phyloP scores from a whole-genome alignment of 2,329 filamentous ascomycete species.

The Cladophialophora chaetospira region DNA sequence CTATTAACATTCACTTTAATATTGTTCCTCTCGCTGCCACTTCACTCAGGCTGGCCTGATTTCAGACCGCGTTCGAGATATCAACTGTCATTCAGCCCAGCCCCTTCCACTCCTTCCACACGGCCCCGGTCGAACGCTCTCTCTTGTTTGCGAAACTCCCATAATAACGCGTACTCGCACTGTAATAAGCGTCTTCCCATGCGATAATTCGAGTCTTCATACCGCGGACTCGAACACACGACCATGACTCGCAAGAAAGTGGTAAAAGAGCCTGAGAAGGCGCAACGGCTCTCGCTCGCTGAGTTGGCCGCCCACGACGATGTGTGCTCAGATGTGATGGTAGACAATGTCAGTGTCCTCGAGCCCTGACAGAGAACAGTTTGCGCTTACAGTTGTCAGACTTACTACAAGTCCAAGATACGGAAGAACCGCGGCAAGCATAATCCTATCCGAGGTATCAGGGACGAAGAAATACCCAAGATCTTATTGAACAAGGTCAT shows the following conservation, averaged over 20 bases:
- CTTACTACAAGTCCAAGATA: slow-evolving; percentile 94
- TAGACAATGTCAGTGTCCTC: slow-evolving; percentile 77
- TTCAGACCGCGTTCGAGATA: slow-evolving; percentile 18
- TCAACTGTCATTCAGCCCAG: slow-evolving; percentile 11
- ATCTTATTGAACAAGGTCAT: slow-evolving; percentile 69
- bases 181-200: neutral
- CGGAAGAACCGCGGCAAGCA: slow-evolving; percentile 92
- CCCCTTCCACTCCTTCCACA: slow-evolving; percentile 25
- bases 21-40: slow-evolving; percentile 11
- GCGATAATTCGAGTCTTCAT: neutral
- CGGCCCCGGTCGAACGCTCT: neutral
- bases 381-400: slow-evolving; percentile 53
- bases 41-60: slow-evolving; percentile 28
- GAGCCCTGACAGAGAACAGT: slow-evolving; percentile 14
- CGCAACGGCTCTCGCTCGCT: slow-evolving; percentile 77
- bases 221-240: slow-evolving; percentile 11
- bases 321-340: slow-evolving; percentile 87
- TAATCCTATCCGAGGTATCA: slow-evolving; percentile 77
- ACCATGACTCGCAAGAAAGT: slow-evolving; percentile 29
- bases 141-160: neutral
- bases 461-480: slow-evolving; percentile 62
- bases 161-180: neutral
- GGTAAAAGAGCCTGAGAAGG: slow-evolving; percentile 26
- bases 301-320: slow-evolving; percentile 94
- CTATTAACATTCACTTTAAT: slow-evolving; percentile 20